These are phyloP conservation scores for Penicillium sp. DNA, from an alignment of 2,329 filamentous ascomycete genomes.

Conservation along the genomic window DNA sequence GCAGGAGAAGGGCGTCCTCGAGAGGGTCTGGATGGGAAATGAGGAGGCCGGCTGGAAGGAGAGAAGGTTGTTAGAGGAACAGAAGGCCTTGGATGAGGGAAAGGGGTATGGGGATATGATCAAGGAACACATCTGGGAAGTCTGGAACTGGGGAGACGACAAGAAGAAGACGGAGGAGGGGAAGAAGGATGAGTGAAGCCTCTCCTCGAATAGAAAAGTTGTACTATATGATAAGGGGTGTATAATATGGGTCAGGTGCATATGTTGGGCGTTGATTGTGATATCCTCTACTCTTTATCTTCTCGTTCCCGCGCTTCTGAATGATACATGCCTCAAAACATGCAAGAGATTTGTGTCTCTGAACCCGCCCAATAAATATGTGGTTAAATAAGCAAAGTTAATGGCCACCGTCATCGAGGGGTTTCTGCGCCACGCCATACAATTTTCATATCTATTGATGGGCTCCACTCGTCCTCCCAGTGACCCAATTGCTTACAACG, in stretches of 20 bases:
- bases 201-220: neutral
- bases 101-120: constrained; percentile 53
- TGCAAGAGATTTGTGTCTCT: too few species aligned
- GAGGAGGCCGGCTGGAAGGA: constrained; percentile 52
- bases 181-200: neutral
- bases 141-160: constrained; percentile 48
- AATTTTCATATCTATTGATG: too few species aligned
- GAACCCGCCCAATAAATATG: too few species aligned
- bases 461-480: too few species aligned
- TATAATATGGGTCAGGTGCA: neutral
- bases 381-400: too few species aligned
- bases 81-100: constrained; percentile 47
- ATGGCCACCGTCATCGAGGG: too few species aligned
- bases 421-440: too few species aligned
- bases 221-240: neutral
- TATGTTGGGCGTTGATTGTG: neutral
- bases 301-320: neutral
- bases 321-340: neutral
- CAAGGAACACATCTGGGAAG: constrained; percentile 52
- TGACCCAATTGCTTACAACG: too few species aligned
- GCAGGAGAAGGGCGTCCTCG: constrained; percentile 35
- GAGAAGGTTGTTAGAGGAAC: constrained; percentile 46
- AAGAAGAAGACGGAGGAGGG: constrained; percentile 12
- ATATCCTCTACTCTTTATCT: neutral
- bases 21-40: constrained; percentile 47